A percentile compares a stretch with the other conserved stretches of the same genome.
Evolutionary conservation across 2,329 filamentous ascomycete species (phyloP).

Genomic region (Emericellopsis atlantica): DNA sequence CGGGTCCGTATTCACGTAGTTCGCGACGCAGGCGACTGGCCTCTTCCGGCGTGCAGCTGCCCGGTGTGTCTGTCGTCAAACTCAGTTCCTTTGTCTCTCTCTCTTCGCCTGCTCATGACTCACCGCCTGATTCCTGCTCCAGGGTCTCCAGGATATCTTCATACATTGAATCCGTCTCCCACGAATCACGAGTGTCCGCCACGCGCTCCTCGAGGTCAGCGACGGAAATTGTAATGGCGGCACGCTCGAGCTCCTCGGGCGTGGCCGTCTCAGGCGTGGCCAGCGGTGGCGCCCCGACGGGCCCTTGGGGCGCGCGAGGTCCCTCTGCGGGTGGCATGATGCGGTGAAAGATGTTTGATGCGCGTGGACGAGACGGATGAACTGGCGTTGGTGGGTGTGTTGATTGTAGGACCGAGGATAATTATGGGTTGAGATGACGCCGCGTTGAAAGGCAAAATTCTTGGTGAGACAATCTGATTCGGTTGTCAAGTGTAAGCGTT

Average conservation of each 20-base stretch:
- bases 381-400: too few species aligned
- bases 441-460: too few species aligned
- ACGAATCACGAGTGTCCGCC: conserved; percentile 38
- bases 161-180: conserved; percentile 53
- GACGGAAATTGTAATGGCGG: conserved; percentile 20
- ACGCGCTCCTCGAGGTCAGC: conserved; percentile 38
- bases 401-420: too few species aligned
- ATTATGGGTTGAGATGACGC: too few species aligned
- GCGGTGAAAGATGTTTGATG: too few species aligned
- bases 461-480: too few species aligned
- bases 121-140: neutral
- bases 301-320: conserved; percentile 12
- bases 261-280: conserved; percentile 20
- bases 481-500: too few species aligned
- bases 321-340: neutral
- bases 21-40: conserved; percentile 54
- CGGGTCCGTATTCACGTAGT: conserved; percentile 64
- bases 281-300: conserved; percentile 18
- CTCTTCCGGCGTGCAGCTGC: conserved; percentile 55
- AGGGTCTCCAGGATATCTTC: conserved; percentile 50
- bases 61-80: conserved; percentile 7
- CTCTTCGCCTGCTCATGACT: neutral
- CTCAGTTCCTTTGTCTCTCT: neutral
- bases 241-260: conserved; percentile 20
- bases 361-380: too few species aligned